Conservation (phyloP, 1,284 basidiomycete species). For the Ganoderma meredithae region DNA sequence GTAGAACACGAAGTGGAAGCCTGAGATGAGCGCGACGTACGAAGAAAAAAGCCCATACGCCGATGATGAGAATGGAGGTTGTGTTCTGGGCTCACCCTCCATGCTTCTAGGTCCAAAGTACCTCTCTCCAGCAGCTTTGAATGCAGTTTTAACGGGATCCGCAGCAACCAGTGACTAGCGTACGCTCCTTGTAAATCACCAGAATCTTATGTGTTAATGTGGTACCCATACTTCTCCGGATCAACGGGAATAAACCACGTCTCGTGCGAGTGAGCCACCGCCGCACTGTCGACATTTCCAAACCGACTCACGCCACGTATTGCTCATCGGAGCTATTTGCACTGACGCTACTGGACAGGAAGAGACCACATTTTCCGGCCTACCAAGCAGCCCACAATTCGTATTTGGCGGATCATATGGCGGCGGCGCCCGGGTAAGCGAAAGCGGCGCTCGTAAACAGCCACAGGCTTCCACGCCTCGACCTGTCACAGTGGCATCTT, state of each 20-base stretch:
- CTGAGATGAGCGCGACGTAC: too few species aligned
- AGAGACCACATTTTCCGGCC: neutral
- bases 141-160: neutral
- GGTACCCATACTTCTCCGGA: neutral
- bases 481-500: neutral
- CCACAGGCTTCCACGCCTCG: neutral
- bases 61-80: neutral
- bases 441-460: slow-evolving; percentile 5
- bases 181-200: neutral
- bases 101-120: neutral
- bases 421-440: neutral
- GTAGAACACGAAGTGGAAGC: too few species aligned
- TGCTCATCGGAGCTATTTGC: neutral
- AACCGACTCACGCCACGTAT: neutral
- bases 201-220: neutral
- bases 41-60: too few species aligned
- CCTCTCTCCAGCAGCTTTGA: neutral
- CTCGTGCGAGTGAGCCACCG: neutral
- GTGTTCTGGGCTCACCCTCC: neutral
- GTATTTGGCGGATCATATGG: neutral
- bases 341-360: neutral
- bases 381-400: neutral
- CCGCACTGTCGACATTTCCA: neutral
- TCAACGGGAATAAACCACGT: neutral
- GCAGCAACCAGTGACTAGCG: neutral